Evolutionary conservation across 495 filamentous ascomycete genomes (phyloP), one percentile per base, ranked within the genome.

Genomic region (Podospora anserina): DNA sequence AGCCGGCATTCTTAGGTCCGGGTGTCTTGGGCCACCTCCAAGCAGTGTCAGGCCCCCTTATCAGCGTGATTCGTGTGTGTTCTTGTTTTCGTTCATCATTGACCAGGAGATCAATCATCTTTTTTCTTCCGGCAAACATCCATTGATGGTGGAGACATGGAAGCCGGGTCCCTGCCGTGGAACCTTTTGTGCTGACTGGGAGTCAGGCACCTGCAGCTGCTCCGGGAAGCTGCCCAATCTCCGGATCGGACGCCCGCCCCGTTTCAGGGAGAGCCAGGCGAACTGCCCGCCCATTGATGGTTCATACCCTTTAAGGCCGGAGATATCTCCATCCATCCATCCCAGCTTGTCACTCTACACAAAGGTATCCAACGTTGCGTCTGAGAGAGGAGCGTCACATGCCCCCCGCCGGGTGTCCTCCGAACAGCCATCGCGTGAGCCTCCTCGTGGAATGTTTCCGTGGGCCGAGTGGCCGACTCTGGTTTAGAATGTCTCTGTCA

Each of bases 241-340:
- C 20, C 30, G 61, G 27, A 44, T 26, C 61, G 34, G 61, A 63
- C 32, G 30, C 19, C 32, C 34, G 28, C 32, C 61, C 61, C 61
- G 61, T 63, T 49, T 63, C 61, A 63, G 59, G 59, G 61, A 39
- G 61, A 23, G 34, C 32, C 61, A 63, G 28, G 61, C 32, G 61
- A 63, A 63, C 30, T 4, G 23, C 23, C 23, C 23, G 23, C 23
- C 23, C 23, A 23, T 23, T 23, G 9, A 49, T 18, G 39, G 39
- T 13, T 49, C 39, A 11, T 9, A 49, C 39, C 0, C 39, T 2
- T 16, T 0, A 16, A 49, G 13, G 13, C 18, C 15, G 39, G 39
- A 49, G 39, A 49, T 49, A 49, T 49, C 39, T 49, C 39, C 39
- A 13, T 11, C 39, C 34, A 11, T 23, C 23, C 23, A 23, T 23